A percentile compares a stretch with the other conserved stretches of the same genome.
These are phyloP conservation scores for Oryza punctata DNA, from an alignment of 176 grass and related monocot genomes.

Conservation along the genomic window DNA sequence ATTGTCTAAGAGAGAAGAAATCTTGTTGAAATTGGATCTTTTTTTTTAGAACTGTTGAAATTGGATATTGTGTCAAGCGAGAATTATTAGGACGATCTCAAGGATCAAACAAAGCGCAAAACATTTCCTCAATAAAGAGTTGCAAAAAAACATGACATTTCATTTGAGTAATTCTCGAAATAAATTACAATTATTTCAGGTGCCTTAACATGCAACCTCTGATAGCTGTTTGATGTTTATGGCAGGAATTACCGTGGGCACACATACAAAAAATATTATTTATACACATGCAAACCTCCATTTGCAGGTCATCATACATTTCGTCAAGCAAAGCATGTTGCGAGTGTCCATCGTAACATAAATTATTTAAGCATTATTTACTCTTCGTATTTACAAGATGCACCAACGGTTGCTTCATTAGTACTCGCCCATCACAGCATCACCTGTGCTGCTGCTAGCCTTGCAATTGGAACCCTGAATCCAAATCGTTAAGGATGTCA, in stretches of 20 bases:
- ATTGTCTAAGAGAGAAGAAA: no score
- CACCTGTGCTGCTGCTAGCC: constrained; percentile 82
- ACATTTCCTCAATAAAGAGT: no score
- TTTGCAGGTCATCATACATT: not conserved
- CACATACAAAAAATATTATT: not conserved
- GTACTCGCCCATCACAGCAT: not conserved
- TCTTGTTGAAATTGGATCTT: no score
- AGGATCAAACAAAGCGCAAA: not conserved
- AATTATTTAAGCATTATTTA: constrained; percentile 10
- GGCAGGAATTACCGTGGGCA: not conserved
- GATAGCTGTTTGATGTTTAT: not conserved
- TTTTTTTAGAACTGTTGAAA: no score
- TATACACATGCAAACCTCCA: not conserved
- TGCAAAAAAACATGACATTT: not conserved
- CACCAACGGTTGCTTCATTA: not conserved
- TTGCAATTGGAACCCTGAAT: constrained; percentile 76
- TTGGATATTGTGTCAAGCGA: no score
- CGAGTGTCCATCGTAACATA: not conserved
- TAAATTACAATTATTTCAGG: not conserved
- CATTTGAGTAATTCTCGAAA: not conserved
- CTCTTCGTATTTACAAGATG: not conserved
- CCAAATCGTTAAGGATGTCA: not conserved
- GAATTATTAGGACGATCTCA: not conserved
- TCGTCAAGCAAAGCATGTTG: not conserved
- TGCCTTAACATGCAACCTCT: not conserved